Evolutionary conservation across 176 grass and related monocot genomes (phyloP).

Genomic region (Triticum urartu): DNA sequence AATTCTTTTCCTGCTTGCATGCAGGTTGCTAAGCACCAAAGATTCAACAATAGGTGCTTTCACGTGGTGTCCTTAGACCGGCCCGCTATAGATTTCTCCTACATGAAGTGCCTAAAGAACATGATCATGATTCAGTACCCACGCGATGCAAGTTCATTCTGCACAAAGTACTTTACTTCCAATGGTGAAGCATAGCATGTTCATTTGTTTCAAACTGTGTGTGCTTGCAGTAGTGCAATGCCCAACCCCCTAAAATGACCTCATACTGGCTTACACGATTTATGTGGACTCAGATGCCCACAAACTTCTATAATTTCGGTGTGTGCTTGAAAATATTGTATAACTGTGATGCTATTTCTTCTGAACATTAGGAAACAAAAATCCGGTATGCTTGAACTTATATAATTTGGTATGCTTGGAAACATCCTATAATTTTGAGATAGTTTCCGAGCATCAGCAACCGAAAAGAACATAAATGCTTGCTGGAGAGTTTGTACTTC

Average conservation of each 20-base stretch:
- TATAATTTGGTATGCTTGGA: background rate
- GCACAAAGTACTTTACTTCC: slow-evolving; percentile 37
- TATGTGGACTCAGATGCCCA: background rate
- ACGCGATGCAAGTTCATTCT: slow-evolving; percentile 19
- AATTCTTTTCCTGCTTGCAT: slow-evolving; percentile 5
- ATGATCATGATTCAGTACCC: slow-evolving; percentile 36
- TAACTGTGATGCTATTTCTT: slow-evolving; percentile 12
- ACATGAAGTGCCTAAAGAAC: slow-evolving; percentile 56
- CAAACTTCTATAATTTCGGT: slow-evolving; percentile 19
- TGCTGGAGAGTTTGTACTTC: background rate
- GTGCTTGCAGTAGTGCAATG: background rate
- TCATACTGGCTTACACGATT: background rate
- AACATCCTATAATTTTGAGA: slow-evolving; percentile 5
- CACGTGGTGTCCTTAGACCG: slow-evolving; percentile 29
- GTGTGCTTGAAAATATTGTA: background rate
- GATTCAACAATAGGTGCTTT: slow-evolving; percentile 40
- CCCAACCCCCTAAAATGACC: background rate
- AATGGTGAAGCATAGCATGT: slow-evolving; percentile 13
- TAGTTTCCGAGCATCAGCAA: background rate
- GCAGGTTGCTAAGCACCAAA: slow-evolving; percentile 29
- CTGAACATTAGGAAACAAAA: background rate
- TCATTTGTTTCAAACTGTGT: background rate
- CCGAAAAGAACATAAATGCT: background rate
- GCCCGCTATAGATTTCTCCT: slow-evolving; percentile 41
- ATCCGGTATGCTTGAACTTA: background rate